Percentiles rank a stretch among this genome's conserved stretches.
Conservation (phyloP, 495 filamentous ascomycete species). For the Baudoinia panamericana region DNA sequence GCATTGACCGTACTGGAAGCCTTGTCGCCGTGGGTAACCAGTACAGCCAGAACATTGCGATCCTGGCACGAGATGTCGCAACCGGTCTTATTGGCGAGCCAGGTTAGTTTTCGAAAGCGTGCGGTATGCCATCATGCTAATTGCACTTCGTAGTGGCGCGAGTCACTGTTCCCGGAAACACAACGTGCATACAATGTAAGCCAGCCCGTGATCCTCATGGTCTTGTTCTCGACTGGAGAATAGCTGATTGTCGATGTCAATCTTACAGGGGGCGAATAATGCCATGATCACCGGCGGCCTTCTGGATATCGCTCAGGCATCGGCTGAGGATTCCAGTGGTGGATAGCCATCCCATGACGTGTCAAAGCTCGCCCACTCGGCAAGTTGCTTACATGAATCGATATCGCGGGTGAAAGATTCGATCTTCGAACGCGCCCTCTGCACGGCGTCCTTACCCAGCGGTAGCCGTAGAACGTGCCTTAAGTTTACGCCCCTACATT, state of each 20-base stretch:
- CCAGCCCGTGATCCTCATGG: too few relatives aligned
- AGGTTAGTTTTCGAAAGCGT: background rate
- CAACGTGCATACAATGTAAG: slow-evolving; percentile 28
- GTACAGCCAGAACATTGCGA: slow-evolving; percentile 17
- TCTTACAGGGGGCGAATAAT: too few relatives aligned
- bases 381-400: background rate
- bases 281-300: too few relatives aligned
- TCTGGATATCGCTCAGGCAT: too few relatives aligned
- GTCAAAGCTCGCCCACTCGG: slow-evolving; percentile 7
- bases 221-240: too few relatives aligned
- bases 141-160: slow-evolving; percentile 16
- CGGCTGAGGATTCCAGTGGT: too few relatives aligned
- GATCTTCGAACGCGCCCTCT: slow-evolving; percentile 6
- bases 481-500: slow-evolving; percentile 4
- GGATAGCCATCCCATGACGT: slow-evolving; percentile 9
- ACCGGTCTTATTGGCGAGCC: slow-evolving; percentile 23
- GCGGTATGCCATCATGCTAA: background rate
- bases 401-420: slow-evolving; percentile 3
- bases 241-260: too few relatives aligned
- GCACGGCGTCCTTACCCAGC: slow-evolving; percentile 14
- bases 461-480: slow-evolving; percentile 10
- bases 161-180: slow-evolving; percentile 12
- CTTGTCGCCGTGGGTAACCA: slow-evolving; percentile 30
- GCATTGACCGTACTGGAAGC: slow-evolving; percentile 22
- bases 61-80: slow-evolving; percentile 22